phyloP scores from a whole-genome alignment of 352 stramenopile species.

The Phytophthora capsici region DNA sequence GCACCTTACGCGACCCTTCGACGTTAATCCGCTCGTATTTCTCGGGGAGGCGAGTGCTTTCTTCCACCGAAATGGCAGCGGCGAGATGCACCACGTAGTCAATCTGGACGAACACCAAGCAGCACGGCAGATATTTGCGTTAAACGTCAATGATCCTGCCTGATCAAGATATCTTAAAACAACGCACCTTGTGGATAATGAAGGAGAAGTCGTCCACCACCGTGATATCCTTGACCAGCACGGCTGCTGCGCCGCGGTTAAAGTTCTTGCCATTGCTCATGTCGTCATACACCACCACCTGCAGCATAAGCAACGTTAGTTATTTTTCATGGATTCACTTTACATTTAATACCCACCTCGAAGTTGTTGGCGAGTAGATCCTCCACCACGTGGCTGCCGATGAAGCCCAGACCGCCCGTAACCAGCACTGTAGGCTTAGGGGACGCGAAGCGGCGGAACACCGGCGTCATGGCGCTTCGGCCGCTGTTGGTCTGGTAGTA shows the following conservation, averaged over 20 bases:
- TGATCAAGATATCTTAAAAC: not conserved
- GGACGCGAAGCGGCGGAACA: conserved; percentile 34
- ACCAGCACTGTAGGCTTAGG: conserved; percentile 72
- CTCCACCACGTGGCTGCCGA: conserved; percentile 87
- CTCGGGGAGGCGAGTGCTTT: conserved; percentile 83
- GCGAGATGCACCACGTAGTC: conserved; percentile 87
- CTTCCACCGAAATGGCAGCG: conserved; percentile 85
- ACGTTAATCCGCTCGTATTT: conserved; percentile 90
- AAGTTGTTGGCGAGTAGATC: conserved; percentile 80
- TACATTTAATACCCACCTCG: conserved; percentile 42
- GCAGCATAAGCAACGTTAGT: conserved; percentile 20
- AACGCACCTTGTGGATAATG: conserved; percentile 77
- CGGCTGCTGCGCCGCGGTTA: conserved; percentile 69
- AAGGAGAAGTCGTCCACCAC: conserved; percentile 79
- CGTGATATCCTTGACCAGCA: conserved; percentile 88
- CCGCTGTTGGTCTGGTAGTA: conserved; percentile 59
- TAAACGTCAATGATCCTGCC: not conserved
- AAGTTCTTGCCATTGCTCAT: conserved; percentile 92
- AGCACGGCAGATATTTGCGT: conserved; percentile 4
- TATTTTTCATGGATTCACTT: conserved; percentile 1
- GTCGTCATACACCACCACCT: conserved; percentile 88
- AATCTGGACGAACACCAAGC: conserved; percentile 40
- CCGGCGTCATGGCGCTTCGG: conserved; percentile 30
- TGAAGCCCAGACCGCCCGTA: conserved; percentile 84
- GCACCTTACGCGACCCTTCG: conserved; percentile 80